Percentiles rank a stretch among this genome's conserved stretches.
phyloP scores from a whole-genome alignment of 1,284 basidiomycete genomes.

The Ceratobasidium sp. region DNA sequence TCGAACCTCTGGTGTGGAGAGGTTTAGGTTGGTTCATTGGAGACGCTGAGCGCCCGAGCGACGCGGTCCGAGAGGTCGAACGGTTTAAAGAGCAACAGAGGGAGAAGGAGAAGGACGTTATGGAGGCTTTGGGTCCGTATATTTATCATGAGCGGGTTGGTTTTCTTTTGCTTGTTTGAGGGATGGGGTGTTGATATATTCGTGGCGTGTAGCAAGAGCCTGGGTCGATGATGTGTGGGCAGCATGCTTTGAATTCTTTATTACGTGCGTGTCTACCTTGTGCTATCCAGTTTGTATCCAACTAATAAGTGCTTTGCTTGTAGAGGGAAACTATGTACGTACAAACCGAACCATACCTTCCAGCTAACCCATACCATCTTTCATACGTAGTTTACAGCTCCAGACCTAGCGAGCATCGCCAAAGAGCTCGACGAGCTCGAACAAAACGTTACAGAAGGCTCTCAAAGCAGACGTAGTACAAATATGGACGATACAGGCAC shows the following conservation, averaged over 20 bases:
- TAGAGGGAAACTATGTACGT: slow-evolving; percentile 79
- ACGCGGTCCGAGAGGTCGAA: slow-evolving; percentile 41
- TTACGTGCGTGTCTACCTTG: slow-evolving; percentile 63
- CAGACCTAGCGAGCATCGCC: slow-evolving; percentile 89
- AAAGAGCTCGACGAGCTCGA: slow-evolving; percentile 69
- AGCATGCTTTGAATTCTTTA: slow-evolving; percentile 88
- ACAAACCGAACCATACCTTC: slow-evolving; percentile 48
- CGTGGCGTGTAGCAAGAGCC: slow-evolving; percentile 66
- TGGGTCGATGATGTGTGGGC: slow-evolving; percentile 88
- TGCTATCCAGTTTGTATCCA: not conserved
- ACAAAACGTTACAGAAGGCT: slow-evolving; percentile 63
- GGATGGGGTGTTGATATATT: not conserved
- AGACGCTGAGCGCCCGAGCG: slow-evolving; percentile 36
- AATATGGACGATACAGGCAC: slow-evolving; percentile 94
- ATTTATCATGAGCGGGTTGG: slow-evolving; percentile 44
- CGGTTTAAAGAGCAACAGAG: slow-evolving; percentile 35
- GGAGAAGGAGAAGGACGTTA: slow-evolving; percentile 44
- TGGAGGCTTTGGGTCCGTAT: slow-evolving; percentile 39
- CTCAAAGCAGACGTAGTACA: slow-evolving; percentile 64
- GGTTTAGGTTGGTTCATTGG: slow-evolving; percentile 32
- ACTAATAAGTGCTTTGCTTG: slow-evolving; percentile 43
- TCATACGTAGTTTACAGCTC: slow-evolving; percentile 77
- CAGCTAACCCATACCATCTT: slow-evolving; percentile 1
- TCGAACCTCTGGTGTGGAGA: slow-evolving; percentile 40
- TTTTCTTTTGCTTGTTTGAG: not conserved